phyloP scores from a whole-genome alignment of 352 stramenopile genomes.

The Pythium periplocum region DNA sequence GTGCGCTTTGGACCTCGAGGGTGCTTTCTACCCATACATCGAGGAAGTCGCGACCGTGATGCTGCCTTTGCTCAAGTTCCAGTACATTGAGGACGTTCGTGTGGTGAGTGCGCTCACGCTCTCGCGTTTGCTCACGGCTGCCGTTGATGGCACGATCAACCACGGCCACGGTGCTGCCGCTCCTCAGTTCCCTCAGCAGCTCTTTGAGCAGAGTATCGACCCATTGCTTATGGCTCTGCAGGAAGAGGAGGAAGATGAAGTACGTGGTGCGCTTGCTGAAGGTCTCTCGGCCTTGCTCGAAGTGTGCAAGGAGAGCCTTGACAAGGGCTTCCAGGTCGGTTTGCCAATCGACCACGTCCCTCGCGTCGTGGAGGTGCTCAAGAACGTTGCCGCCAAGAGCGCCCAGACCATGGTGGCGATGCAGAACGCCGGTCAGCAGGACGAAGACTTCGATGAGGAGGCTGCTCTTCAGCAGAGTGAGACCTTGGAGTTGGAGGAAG shows the following conservation, averaged over 20 bases:
- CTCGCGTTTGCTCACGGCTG: slow-evolving; percentile 62
- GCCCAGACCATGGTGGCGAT: slow-evolving; percentile 52
- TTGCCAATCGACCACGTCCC: slow-evolving; percentile 66
- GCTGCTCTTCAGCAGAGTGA: slow-evolving; percentile 64
- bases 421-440: slow-evolving; percentile 61
- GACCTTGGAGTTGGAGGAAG: slow-evolving; percentile 68
- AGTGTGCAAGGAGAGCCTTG: slow-evolving; percentile 76
- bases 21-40: slow-evolving; percentile 83
- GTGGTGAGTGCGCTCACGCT: slow-evolving; percentile 76
- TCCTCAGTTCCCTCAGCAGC: slow-evolving; percentile 70
- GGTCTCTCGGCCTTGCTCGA: slow-evolving; percentile 68
- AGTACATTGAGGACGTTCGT: slow-evolving; percentile 85
- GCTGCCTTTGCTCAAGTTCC: slow-evolving; percentile 71
- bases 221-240: slow-evolving; percentile 68
- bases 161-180: slow-evolving; percentile 46
- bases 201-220: slow-evolving; percentile 77
- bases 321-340: slow-evolving; percentile 65
- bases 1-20: slow-evolving; percentile 73
- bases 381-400: slow-evolving; percentile 57
- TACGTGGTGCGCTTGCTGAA: slow-evolving; percentile 67
- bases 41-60: slow-evolving; percentile 66
- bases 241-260: slow-evolving; percentile 76
- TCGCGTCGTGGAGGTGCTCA: slow-evolving; percentile 64
- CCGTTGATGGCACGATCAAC: slow-evolving; percentile 67
- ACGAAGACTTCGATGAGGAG: slow-evolving; percentile 81